A percentile compares a stretch with the other conserved stretches of the same genome.
phyloP scores from a whole-genome alignment of 345 rosid genomes.

The Salix arbutifolia region DNA sequence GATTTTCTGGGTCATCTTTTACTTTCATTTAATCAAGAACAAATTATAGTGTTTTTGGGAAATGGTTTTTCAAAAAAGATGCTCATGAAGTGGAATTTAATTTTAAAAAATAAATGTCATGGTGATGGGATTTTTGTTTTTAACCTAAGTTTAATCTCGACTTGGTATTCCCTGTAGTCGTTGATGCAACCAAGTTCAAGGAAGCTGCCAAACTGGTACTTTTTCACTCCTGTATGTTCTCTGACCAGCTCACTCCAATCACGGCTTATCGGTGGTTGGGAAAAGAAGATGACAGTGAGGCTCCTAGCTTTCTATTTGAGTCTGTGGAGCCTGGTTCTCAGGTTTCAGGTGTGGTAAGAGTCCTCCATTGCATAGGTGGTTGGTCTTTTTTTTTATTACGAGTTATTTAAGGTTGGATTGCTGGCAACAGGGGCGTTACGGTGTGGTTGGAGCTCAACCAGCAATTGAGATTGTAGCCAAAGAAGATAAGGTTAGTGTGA shows the following conservation, averaged over 20 bases:
- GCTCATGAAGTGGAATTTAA: neutral
- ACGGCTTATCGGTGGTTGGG: slow-evolving; percentile 86
- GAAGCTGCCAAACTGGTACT: slow-evolving; percentile 75
- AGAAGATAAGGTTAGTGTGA: no score
- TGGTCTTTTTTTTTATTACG: neutral
- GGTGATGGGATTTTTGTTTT: no score
- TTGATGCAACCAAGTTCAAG: slow-evolving; percentile 36
- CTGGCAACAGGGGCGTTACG: slow-evolving; percentile 59
- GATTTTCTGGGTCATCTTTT: neutral
- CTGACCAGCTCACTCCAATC: slow-evolving; percentile 87
- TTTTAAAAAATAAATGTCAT: no score
- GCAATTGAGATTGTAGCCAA: no score
- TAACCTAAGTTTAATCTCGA: neutral
- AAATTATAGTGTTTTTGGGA: neutral
- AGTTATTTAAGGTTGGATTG: slow-evolving; percentile 11
- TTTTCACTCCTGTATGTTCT: slow-evolving; percentile 61
- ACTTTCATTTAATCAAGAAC: neutral
- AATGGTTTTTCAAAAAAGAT: no score
- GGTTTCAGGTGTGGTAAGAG: slow-evolving; percentile 56
- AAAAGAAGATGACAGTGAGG: slow-evolving; percentile 74
- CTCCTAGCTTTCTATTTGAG: slow-evolving; percentile 87
- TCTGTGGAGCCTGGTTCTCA: slow-evolving; percentile 68
- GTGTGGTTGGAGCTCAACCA: slow-evolving; percentile 86
- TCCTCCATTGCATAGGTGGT: neutral
- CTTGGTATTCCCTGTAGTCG: slow-evolving; percentile 31